Base-by-base conservation (phyloP, 148 eudicot genomes). In the Limonium bicolor region DNA sequence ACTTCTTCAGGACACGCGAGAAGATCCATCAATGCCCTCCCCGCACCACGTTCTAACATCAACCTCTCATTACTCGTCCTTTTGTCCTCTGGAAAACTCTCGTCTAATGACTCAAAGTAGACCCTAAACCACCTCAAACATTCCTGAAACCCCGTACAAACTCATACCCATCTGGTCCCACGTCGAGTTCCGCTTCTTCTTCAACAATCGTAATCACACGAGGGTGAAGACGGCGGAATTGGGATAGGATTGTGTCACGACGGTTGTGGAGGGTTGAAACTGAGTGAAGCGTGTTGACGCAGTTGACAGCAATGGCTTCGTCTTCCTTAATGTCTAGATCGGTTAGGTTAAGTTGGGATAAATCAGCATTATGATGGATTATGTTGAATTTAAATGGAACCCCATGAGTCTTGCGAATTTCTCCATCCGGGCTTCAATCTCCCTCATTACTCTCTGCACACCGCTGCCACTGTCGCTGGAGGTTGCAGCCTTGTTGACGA, bases 391-490 rank as follows among this genome's bases (percentile, higher is more conserved):
- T 71, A 29, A 85, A 92, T 0, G 99, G 99, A 0, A 92, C 99
- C 99, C 94, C 99, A 92, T 92, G 4, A 92, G 59, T 20, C 99
- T 63, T 0, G 99, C 99, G 28, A 92, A 92, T 44, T 78, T 81
- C 58, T 92, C 99, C 64, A 92, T 69, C 14, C 99, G 38, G 7
- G 19, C 48, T 0, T 94, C 95, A 3, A 92, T 92, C 60, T 92
- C 99, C n/a, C 57, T 78, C 96, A 86, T 86, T 16, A 86, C 96
- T n/a, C n/a, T 67, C 11, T 77, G 74, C 9, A 63, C 70, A 0
- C 48, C 26, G 1, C 17, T 19, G 4, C 40, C 58, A 5, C 62
- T 68, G 0, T 15, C 51, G 13, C 32, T 30, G 6, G 36, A 35
- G 13, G 35, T 40, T 15, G 60, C 63, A 15, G 29, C 12, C 13